phyloP scores from a whole-genome alignment of 208 protist genomes.

The Trypanosoma mega region DNA sequence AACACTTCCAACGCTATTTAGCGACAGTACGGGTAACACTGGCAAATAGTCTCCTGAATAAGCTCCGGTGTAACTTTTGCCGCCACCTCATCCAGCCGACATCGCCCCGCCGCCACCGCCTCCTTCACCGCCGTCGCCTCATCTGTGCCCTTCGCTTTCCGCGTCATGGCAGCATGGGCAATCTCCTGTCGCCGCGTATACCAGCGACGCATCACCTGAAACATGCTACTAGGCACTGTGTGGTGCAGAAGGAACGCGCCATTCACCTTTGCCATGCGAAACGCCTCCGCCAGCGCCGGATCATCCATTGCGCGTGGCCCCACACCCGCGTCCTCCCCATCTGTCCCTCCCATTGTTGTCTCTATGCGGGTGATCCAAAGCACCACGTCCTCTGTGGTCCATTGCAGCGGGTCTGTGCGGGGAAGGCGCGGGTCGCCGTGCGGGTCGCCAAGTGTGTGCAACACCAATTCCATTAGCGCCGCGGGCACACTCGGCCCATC shows the following conservation, averaged over 20 bases:
- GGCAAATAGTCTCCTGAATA: constrained; percentile 68
- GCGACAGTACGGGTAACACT: constrained; percentile 60
- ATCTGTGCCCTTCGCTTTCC: constrained; percentile 7
- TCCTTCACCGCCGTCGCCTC: constrained; percentile 11
- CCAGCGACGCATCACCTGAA: constrained; percentile 80
- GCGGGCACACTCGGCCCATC: constrained; percentile 1
- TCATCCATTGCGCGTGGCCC: constrained; percentile 48
- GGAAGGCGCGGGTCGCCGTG: constrained; percentile 53
- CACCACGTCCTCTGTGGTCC: constrained; percentile 66
- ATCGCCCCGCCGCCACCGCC: neutral
- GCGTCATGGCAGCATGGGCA: constrained; percentile 27
- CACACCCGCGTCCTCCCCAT: neutral
- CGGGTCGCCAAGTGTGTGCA: constrained; percentile 32
- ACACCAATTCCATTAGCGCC: constrained; percentile 7
- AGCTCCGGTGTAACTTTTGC: constrained; percentile 32
- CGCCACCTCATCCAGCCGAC: constrained; percentile 42
- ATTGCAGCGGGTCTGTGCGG: constrained; percentile 58
- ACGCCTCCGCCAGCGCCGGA: constrained; percentile 60
- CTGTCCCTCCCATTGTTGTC: constrained; percentile 35
- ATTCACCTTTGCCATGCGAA: constrained; percentile 51
- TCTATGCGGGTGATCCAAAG: constrained; percentile 48
- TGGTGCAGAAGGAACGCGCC: constrained; percentile 71
- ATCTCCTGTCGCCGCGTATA: constrained; percentile 63
- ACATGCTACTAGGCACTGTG: constrained; percentile 59
- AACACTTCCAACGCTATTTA: neutral